These are phyloP conservation scores for Pichia exigua DNA, from an alignment of 805 yeast genomes.

Conservation along the genomic window DNA sequence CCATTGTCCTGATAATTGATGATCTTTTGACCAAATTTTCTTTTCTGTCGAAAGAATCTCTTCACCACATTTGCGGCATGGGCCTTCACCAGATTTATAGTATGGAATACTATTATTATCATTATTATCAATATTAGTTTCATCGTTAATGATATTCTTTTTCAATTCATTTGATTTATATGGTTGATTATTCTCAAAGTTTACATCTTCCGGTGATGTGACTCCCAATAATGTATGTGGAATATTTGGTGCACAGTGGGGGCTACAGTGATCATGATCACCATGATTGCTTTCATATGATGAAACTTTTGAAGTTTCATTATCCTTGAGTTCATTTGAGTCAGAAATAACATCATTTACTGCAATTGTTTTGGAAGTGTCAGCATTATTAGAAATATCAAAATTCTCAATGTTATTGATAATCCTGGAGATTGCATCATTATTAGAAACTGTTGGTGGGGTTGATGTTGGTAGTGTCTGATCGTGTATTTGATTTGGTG, in stretches of 20 bases:
- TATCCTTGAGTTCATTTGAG: not conserved
- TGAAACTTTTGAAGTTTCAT: not conserved
- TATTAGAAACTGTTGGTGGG: not conserved
- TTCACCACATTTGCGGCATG: constrained; percentile 66
- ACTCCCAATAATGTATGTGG: not conserved
- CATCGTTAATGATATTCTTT: not conserved
- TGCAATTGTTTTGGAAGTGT: not conserved
- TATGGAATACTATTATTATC: not conserved
- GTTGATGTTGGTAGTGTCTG: not conserved
- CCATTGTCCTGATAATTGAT: constrained; percentile 89
- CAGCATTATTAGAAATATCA: not conserved
- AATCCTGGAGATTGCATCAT: not conserved
- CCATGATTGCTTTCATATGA: not conserved
- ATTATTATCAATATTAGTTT: not conserved
- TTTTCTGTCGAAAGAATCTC: constrained; percentile 44
- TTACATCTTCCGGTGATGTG: constrained; percentile 1
- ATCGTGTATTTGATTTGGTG: constrained; percentile 11
- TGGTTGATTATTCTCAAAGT: not conserved
- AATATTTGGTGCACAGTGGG: not conserved
- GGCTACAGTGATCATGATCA: not conserved
- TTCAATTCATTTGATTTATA: not conserved
- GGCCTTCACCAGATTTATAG: constrained; percentile 60
- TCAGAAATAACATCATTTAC: not conserved
- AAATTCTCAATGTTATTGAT: constrained; percentile 1
- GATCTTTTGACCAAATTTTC: constrained; percentile 76